Evolutionary conservation across 2,329 filamentous ascomycete species (phyloP), one percentile per base, ranked within the genome.

Genomic region (Colletotrichum falcatum): DNA sequence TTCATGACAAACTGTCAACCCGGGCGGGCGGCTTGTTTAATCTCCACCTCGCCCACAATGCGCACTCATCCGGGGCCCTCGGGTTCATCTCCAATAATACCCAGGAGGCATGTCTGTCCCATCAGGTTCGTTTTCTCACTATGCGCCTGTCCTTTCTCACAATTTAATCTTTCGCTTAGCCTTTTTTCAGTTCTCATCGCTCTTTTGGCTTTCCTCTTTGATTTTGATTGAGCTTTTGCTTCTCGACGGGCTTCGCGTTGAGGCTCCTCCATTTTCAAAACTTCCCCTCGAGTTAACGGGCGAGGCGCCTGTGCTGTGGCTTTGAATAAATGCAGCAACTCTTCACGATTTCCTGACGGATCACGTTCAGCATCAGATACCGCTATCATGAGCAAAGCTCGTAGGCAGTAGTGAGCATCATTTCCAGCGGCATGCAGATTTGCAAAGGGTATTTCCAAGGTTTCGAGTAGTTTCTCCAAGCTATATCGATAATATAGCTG

Each of bases 331-430:
- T 46, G 16, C 23, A 65, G 26, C 3, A 65, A 44, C 46, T 18
- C 55, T 33, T 53, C 28, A 60, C 18, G 5, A 23, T n/a, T 37
- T 26, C 33, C n/a, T 3, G 23, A 42, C 6, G 33, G 37, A n/a
- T 53, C 23, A 5, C 63, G 55, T 26, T 54, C 20, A 8, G 63
- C 55, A 60, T 65, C 55, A 26, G n/a, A 18, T 54, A 73, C 72
- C 6, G 68, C 72, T 59, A 74, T 64, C 72, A 74, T 74, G 7
- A 37, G 35, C 12, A 37, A 11, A 1, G 35, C 35, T 37, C 35
- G 35, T 37, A 37, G 9, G 12, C 35, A 37, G 12, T 37, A 37
- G 35, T 37, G 35, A 11, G 35, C 35, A 37, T 37, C 35, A 11
- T 37, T 37, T 37, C 35, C 35, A 37, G 35, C 35, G 9, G 35